These are phyloP conservation scores for Diaporthe vexans DNA, from an alignment of 2,329 filamentous ascomycete species.

Conservation along the genomic window DNA sequence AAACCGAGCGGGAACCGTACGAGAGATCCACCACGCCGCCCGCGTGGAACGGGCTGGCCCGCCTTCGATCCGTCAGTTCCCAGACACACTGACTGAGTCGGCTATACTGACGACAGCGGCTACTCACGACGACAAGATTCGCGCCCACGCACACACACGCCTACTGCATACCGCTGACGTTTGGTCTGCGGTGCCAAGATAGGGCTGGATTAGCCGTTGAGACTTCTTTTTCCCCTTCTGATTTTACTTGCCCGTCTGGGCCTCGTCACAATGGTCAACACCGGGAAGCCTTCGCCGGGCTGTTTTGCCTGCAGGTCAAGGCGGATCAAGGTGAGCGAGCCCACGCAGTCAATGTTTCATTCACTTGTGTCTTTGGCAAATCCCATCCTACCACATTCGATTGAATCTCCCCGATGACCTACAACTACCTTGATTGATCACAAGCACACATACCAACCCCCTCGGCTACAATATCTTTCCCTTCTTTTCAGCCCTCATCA, in stretches of 20 bases:
- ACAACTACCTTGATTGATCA: neutral
- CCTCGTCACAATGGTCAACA: conserved; percentile 39
- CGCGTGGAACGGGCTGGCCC: conserved; percentile 32
- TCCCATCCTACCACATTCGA: no score
- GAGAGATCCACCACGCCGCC: conserved; percentile 14
- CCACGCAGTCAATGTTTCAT: neutral
- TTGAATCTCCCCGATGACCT: neutral
- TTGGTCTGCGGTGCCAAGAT: neutral
- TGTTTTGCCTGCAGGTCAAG: conserved; percentile 41
- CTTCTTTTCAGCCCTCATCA: neutral
- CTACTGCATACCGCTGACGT: neutral
- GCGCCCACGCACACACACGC: neutral
- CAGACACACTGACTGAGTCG: conserved; percentile 11
- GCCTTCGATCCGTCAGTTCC: neutral
- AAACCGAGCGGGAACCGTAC: neutral
- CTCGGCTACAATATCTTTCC: neutral
- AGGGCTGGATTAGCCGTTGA: neutral
- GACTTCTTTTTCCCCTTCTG: neutral
- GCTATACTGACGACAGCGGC: conserved; percentile 7
- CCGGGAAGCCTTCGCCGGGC: conserved; percentile 42
- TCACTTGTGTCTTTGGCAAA: neutral
- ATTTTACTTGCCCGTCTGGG: neutral
- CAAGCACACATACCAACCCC: neutral
- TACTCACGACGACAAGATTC: conserved; percentile 8
- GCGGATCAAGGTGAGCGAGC: conserved; percentile 40